A percentile compares a stretch with the other conserved stretches of the same genome.
Evolutionary conservation across 2,329 filamentous ascomycete genomes (phyloP).

Genomic region (Penicillium brasilianum): DNA sequence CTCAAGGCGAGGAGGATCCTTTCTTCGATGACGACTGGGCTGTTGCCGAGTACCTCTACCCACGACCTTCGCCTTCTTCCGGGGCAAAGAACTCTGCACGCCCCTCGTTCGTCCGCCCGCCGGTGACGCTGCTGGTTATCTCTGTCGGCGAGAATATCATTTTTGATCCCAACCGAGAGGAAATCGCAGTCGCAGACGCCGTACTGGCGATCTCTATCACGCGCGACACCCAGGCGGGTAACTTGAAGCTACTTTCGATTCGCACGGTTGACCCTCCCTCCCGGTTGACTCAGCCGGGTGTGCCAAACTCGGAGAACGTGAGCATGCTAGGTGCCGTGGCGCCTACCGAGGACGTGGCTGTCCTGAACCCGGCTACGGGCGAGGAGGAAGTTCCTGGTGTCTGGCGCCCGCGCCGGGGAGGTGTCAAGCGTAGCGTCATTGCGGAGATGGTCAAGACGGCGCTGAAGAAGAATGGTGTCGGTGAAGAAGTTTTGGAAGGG

Average conservation of each 20-base stretch:
- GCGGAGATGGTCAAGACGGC: constrained; percentile 77
- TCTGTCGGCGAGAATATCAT: constrained; percentile 85
- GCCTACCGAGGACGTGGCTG: constrained; percentile 49
- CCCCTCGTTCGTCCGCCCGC: constrained; percentile 63
- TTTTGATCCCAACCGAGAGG: constrained; percentile 89
- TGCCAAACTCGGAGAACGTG: constrained; percentile 67
- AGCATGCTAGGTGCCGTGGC: constrained; percentile 52
- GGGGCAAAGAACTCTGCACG: constrained; percentile 27
- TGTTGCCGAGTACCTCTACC: constrained; percentile 77
- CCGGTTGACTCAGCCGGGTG: constrained; percentile 71
- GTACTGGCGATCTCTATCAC: constrained; percentile 84
- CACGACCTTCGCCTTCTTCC: constrained; percentile 44
- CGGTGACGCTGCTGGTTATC: constrained; percentile 88
- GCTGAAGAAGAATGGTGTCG: constrained; percentile 76
- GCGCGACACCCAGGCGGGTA: constrained; percentile 39
- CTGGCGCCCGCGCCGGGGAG: constrained; percentile 84
- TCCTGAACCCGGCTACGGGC: constrained; percentile 57
- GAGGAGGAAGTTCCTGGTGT: constrained; percentile 68
- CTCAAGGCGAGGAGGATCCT: constrained; percentile 91
- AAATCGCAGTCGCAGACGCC: constrained; percentile 89
- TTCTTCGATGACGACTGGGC: constrained; percentile 99
- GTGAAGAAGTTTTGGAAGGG: constrained; percentile 82
- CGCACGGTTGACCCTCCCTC: constrained; percentile 77
- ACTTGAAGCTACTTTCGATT: constrained; percentile 69
- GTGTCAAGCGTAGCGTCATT: constrained; percentile 75